Evolutionary conservation across 1,139 yeast genomes (phyloP), one percentile per base, ranked within the genome.

Genomic region (Scheffersomyces lignicola): DNA sequence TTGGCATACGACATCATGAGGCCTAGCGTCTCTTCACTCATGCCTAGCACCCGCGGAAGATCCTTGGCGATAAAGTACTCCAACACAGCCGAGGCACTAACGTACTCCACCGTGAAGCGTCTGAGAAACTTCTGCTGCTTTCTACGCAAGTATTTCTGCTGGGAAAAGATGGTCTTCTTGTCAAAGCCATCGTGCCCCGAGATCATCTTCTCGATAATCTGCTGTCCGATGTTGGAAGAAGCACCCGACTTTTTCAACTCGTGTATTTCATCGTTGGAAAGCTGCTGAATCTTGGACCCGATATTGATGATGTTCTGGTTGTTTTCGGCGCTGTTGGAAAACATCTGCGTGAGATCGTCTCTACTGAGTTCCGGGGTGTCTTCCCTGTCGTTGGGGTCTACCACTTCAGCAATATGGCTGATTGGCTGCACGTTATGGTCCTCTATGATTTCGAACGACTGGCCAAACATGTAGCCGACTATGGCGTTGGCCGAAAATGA

Each of bases 101-200:
- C 65, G 43, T 82, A 79, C 42, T 86, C 87, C 14, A 94, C 80
- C 1, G 90, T 83, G 61, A 92, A 92, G 48, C 89, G 73, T 52
- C 95, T 78, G 43, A 87, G 72, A 54, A 87, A 92, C 65, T 94
- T 94, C 55, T 84, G 90, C 59, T 88, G 95, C 61, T 92, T 92
- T 49, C 98, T 78, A 49, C 84, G 83, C 48, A 90, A 64, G 56
- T 92, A 92, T 61, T 92, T 92, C 49, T 87, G 96, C 56, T 92
- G 96, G 3, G 97, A 87, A 52, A 76, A 88, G 17, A 82, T 68
- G 4, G 98, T 92, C 61, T 92, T 92, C 55, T 87, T 83, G 48
- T 86, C 89, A 54, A 92, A 92, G 9, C 88, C 86, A 29, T 73
- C 84, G 61, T 94, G 97, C 11, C 90, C 80, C 38, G 81, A 82